These are phyloP conservation scores for Ceriops zippeliana DNA, from an alignment of 345 rosid genomes.

Conservation along the genomic window DNA sequence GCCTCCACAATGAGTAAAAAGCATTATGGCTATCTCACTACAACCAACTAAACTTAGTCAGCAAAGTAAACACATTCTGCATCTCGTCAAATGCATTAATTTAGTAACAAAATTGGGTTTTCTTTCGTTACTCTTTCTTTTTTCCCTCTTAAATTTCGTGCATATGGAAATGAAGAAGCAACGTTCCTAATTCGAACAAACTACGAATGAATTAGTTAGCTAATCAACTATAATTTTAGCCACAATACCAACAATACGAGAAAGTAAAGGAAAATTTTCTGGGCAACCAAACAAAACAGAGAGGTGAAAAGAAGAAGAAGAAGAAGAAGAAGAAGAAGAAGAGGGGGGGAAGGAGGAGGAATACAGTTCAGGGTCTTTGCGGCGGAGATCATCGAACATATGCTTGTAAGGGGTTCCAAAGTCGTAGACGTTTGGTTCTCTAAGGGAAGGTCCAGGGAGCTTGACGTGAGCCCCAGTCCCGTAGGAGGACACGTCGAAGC, in stretches of 20 bases:
- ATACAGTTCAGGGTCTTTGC: conserved; percentile 96
- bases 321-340: not conserved
- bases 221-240: too few relatives aligned
- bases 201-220: too few relatives aligned
- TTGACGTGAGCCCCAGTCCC: conserved; percentile 77
- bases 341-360: conserved; percentile 2
- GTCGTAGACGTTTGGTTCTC: conserved; percentile 57
- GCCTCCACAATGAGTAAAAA: not conserved
- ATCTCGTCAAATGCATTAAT: not conserved
- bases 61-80: not conserved
- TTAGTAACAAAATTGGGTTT: not conserved
- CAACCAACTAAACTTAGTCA: not conserved
- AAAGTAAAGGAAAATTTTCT: conserved; percentile 3
- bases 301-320: not conserved
- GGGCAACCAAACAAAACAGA: not conserved
- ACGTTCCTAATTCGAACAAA: too few relatives aligned
- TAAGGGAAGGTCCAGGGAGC: conserved; percentile 11
- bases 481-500: conserved; percentile 90
- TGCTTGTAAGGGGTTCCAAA: conserved; percentile 95
- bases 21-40: too few relatives aligned
- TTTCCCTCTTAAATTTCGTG: too few relatives aligned
- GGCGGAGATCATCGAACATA: conserved; percentile 93
- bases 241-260: too few relatives aligned
- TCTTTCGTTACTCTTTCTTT: too few relatives aligned
- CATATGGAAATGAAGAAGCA: too few relatives aligned